Evolutionary conservation across 768 basidiomycete genomes (phyloP), one percentile per base, ranked within the genome.

Genomic region (Tephrocybe sp.): DNA sequence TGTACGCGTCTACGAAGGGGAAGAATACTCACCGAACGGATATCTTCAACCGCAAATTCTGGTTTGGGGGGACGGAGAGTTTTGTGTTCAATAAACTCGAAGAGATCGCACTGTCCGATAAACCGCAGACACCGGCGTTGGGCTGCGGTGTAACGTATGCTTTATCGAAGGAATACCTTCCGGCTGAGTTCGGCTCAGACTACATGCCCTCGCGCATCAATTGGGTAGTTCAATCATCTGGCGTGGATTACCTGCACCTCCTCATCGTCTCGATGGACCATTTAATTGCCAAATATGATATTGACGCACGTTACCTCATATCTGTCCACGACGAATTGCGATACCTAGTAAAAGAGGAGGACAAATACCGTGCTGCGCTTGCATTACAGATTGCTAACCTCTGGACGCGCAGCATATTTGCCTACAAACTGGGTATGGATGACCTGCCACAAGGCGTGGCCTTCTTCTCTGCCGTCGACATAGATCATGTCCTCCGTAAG

Each of bases 141-240:
- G 92, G 89, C 1, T 98, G 96, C 60, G 92, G 93, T 13, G 84
- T 99, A 35, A 98, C 97, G 1, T 81, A 88, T 42, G 96, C 96
- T 0, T 76, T 99, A n/a, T 87, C 88, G 24, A 95, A 91, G 69
- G 85, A 89, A 53, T 86, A 92, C 62, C 80, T 99, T 2, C 88
- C 89, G 0, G 80, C 82, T 27, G 80, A 78, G 49, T 91, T 92
- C 52, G 91, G 89, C 11, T 68, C 86, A 0, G 91, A 95, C 55
- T 98, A 91, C 66, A 87, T 98, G 79, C 88, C 97, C 0, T 97
- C 93, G 5, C 83, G 97, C 35, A 95, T 98, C 72, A 99, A 99
- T 63, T 98, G 97, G 97, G 97, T 95, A 41, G 97, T 98, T 5
- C 97, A 98, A 61, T 98, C 95, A 3, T 97, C 94, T 0, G 97